phyloP scores from a whole-genome alignment of 345 rosid species.

The Arabis hirsuta region DNA sequence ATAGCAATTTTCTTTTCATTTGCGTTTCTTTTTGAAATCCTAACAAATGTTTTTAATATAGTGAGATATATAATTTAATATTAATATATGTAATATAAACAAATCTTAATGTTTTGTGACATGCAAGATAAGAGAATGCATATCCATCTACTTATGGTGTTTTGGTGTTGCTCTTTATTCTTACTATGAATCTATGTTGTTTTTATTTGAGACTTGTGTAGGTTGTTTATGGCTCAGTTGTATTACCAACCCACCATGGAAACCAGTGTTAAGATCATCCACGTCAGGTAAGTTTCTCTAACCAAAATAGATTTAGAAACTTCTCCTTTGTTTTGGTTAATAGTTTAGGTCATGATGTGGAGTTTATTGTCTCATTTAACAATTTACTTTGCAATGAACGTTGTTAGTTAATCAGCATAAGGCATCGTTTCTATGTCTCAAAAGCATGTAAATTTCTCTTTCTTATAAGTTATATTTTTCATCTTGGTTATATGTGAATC shows the following conservation, averaged over 20 bases:
- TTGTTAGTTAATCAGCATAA: background rate
- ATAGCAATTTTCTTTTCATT: too few species aligned
- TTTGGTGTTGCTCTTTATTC: background rate
- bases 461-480: background rate
- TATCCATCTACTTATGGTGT: slow-evolving; percentile 12
- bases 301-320: background rate
- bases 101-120: too few species aligned
- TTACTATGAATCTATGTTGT: background rate
- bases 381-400: background rate
- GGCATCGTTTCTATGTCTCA: background rate
- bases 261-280: slow-evolving; percentile 88
- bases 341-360: background rate
- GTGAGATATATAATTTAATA: too few species aligned
- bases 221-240: slow-evolving; percentile 87
- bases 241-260: slow-evolving; percentile 78
- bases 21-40: too few species aligned
- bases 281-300: slow-evolving; percentile 61
- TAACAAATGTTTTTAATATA: too few species aligned
- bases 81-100: too few species aligned
- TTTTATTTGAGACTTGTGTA: slow-evolving; percentile 16
- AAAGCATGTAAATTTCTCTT: background rate
- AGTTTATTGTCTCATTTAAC: background rate
- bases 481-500: too few species aligned
- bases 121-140: too few species aligned
- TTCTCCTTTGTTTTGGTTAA: background rate